Conservation (phyloP, 2,329 filamentous ascomycete species). For the Fusarium aywerte region DNA sequence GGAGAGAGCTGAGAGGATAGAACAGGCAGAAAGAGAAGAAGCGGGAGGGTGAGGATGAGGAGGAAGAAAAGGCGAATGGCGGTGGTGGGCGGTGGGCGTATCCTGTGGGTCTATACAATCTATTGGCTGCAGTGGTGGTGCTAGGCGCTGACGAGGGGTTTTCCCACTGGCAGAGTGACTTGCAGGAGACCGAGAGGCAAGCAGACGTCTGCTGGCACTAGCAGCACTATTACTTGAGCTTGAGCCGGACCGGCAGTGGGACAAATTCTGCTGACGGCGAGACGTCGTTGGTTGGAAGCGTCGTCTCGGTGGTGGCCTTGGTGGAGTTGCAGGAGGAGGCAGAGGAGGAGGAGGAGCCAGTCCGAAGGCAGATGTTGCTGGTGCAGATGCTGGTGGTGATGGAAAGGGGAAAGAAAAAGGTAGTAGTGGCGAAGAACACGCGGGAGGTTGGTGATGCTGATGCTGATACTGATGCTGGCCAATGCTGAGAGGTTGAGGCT, state of each 20-base stretch:
- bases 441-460: slow-evolving; percentile 22
- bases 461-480: slow-evolving; percentile 29
- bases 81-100: slow-evolving; percentile 41
- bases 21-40: slow-evolving; percentile 41
- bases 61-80: slow-evolving; percentile 48
- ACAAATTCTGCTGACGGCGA: slow-evolving; percentile 42
- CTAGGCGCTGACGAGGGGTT: slow-evolving; percentile 44
- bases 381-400: slow-evolving; percentile 31
- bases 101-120: slow-evolving; percentile 37
- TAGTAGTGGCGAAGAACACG: slow-evolving; percentile 34
- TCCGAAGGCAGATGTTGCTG: slow-evolving; percentile 31
- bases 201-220: slow-evolving; percentile 34
- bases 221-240: slow-evolving; percentile 24
- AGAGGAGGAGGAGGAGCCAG: slow-evolving; percentile 36
- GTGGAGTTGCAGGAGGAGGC: slow-evolving; percentile 33
- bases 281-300: slow-evolving; percentile 44
- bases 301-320: slow-evolving; percentile 36
- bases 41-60: slow-evolving; percentile 45
- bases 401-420: slow-evolving; percentile 19
- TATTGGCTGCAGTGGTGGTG: slow-evolving; percentile 29
- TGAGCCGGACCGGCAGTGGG: slow-evolving; percentile 42
- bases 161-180: slow-evolving; percentile 39
- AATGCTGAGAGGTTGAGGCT: slow-evolving; percentile 22
- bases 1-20: slow-evolving; percentile 37
- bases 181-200: slow-evolving; percentile 38